Evolutionary conservation across 768 basidiomycete genomes (phyloP).

Genomic region (Hypholoma fasciculare): DNA sequence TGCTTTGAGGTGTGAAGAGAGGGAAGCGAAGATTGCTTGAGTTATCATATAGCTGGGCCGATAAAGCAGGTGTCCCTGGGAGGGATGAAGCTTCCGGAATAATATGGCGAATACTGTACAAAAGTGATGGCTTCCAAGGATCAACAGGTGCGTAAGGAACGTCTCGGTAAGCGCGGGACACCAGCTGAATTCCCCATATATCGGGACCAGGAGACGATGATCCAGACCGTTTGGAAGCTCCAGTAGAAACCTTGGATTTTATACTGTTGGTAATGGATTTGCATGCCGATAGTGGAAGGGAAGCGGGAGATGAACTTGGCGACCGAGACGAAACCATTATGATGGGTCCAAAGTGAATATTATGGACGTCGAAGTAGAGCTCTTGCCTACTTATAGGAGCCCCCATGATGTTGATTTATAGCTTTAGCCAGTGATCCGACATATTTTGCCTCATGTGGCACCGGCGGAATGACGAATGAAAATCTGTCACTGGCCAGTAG

Average conservation of each 20-base stretch:
- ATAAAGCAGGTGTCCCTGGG: neutral
- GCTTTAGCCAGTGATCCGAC: too few species aligned
- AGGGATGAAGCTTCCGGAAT: neutral
- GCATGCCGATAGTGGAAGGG: neutral
- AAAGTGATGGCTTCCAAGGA: constrained; percentile 10
- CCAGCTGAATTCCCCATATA: neutral
- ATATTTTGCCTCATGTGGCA: too few species aligned
- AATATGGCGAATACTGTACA: constrained; percentile 9
- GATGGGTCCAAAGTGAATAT: too few species aligned
- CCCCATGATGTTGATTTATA: too few species aligned
- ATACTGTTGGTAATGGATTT: neutral
- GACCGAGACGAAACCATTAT: too few species aligned
- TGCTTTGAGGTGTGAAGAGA: neutral
- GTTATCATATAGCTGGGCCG: neutral
- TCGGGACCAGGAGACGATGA: neutral
- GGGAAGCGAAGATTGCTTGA: neutral
- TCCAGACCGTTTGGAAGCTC: neutral
- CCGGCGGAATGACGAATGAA: too few species aligned
- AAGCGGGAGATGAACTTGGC: neutral
- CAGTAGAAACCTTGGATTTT: neutral
- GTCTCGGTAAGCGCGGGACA: constrained; percentile 3
- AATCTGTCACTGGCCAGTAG: neutral
- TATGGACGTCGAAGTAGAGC: too few species aligned
- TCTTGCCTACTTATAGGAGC: too few species aligned
- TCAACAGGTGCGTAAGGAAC: constrained; percentile 8